Conservation (phyloP, 2,329 filamentous ascomycete species). For the Lithohypha guttulata region DNA sequence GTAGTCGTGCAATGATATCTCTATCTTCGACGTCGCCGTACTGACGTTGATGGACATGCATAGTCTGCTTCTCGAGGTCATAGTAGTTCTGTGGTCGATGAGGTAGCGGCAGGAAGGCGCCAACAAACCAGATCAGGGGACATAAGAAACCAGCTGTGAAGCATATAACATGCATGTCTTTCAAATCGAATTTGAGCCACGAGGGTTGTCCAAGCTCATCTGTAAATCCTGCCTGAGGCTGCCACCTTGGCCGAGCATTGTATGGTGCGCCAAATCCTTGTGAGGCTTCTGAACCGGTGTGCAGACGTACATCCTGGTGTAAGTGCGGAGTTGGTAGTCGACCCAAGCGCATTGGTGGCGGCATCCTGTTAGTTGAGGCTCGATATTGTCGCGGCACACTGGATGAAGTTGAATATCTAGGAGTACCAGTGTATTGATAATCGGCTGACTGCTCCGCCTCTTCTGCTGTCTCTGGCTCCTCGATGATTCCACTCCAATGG, state of each 20-base stretch:
- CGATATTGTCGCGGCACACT: neutral
- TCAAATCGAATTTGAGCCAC: constrained; percentile 41
- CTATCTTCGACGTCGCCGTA: constrained; percentile 13
- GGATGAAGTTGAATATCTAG: neutral
- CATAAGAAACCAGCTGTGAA: constrained; percentile 71
- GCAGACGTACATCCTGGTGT: constrained; percentile 49
- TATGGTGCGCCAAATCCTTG: constrained; percentile 20
- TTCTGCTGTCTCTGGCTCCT: constrained; percentile 14
- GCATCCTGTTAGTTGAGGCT: neutral
- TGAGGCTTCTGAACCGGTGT: constrained; percentile 18
- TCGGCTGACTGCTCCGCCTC: neutral
- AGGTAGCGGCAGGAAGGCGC: constrained; percentile 62
- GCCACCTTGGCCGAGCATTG: constrained; percentile 34
- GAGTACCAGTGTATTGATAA: neutral
- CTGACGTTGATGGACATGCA: constrained; percentile 8
- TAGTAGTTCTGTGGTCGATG: constrained; percentile 44
- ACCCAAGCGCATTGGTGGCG: constrained; percentile 1
- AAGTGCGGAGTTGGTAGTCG: constrained; percentile 55
- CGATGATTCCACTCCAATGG: constrained; percentile 31
- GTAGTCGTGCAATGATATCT: constrained; percentile 30
- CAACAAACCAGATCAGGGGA: constrained; percentile 70
- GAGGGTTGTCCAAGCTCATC: constrained; percentile 46
- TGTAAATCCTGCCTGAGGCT: constrained; percentile 51
- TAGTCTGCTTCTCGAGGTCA: constrained; percentile 27
- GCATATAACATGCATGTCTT: constrained; percentile 7